Conservation (phyloP, 2,329 filamentous ascomycete genomes). For the Diaporthe sp. region DNA sequence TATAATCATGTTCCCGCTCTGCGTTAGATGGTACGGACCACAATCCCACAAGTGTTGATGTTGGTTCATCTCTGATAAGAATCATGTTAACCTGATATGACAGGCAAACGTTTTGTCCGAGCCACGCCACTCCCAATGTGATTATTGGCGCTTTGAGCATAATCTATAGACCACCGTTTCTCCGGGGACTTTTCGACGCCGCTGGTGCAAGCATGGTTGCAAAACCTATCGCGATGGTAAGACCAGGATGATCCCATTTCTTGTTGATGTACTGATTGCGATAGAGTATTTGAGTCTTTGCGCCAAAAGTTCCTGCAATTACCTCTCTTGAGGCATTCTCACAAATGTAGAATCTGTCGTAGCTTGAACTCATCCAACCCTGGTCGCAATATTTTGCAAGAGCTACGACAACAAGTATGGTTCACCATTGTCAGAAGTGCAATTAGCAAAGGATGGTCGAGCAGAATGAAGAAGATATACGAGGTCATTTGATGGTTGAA, state of each 20-base stretch:
- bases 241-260: not conserved
- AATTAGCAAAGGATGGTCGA: no score
- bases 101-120: not conserved
- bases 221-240: not conserved
- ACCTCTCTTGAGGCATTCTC: no score
- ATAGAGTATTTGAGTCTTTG: not conserved
- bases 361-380: no score
- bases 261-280: not conserved
- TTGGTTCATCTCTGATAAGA: not conserved
- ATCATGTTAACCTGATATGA: not conserved
- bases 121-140: not conserved
- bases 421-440: no score
- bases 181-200: not conserved
- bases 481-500: no score
- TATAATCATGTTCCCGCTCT: not conserved
- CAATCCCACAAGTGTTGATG: not conserved
- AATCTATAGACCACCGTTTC: not conserved
- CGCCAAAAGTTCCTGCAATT: no score
- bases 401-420: no score
- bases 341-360: no score
- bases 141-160: fast-evolving
- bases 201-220: not conserved
- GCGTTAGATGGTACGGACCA: not conserved
- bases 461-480: no score
- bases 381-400: no score